A percentile compares a stretch with the other conserved stretches of the same genome.
Conservation (phyloP, 225 moss, liverwort and hornwort genomes). For the Marchantia paleacea region DNA sequence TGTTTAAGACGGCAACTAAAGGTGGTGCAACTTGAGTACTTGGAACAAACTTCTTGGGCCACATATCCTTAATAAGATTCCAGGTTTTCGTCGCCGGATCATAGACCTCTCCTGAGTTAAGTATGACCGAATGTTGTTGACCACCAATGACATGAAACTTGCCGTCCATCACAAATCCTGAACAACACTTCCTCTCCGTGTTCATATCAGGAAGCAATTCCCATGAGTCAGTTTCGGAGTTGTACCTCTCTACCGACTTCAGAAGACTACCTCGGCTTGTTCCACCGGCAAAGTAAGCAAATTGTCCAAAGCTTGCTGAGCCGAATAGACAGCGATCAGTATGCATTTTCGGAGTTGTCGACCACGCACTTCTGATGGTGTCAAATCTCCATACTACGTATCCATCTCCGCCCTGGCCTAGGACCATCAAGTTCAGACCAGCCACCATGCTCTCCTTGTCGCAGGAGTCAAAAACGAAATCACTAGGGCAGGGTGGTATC, state of each 20-base stretch:
- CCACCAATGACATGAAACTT: constrained; percentile 84
- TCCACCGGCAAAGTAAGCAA: constrained; percentile 86
- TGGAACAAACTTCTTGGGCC: constrained; percentile 49
- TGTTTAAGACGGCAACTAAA: constrained; percentile 44
- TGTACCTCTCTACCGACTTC: constrained; percentile 68
- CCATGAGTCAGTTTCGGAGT: constrained; percentile 60
- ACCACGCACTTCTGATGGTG: constrained; percentile 63
- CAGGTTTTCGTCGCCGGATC: constrained; percentile 59
- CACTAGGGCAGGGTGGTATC: constrained; percentile 76
- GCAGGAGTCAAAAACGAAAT: constrained; percentile 70
- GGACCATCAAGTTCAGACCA: constrained; percentile 73
- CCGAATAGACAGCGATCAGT: constrained; percentile 75
- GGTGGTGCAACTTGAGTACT: constrained; percentile 39
- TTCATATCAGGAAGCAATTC: constrained; percentile 70
- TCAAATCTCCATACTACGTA: constrained; percentile 84
- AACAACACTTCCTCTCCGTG: constrained; percentile 66
- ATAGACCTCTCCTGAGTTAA: constrained; percentile 77
- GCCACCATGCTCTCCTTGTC: constrained; percentile 88
- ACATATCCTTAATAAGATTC: constrained; percentile 73
- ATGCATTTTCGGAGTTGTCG: constrained; percentile 64
- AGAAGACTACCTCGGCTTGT: constrained; percentile 38
- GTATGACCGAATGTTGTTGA: constrained; percentile 34
- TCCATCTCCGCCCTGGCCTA: constrained; percentile 61
- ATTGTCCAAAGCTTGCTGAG: constrained; percentile 71
- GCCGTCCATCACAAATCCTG: constrained; percentile 82